Conservation (phyloP, 257 asterid species). For the Solanum neorickii region DNA sequence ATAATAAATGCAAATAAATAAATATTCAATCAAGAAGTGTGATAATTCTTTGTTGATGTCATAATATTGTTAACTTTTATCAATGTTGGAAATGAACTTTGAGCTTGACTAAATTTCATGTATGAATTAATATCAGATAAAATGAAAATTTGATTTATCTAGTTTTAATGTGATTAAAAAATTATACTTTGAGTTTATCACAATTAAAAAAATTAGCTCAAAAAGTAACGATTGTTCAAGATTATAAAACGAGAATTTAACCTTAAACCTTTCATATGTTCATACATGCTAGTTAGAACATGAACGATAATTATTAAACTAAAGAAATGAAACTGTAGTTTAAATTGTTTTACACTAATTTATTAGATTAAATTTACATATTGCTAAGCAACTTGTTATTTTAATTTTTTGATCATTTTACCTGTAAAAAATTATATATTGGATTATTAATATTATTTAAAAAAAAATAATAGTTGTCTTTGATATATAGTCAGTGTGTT, state of each 20-base stretch:
- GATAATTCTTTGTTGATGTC: neutral
- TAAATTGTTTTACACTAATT: neutral
- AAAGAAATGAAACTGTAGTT: neutral
- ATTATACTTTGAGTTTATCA: fast-evolving
- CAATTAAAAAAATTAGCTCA: fast-evolving
- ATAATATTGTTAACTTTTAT: neutral
- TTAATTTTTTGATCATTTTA: neutral
- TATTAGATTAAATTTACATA: neutral
- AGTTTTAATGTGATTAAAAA: neutral
- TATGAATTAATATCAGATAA: no score
- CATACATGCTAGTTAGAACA: no score
- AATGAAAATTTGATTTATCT: neutral
- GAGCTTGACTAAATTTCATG: no score
- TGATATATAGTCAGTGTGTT: neutral
- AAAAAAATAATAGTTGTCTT: no score
- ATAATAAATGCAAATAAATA: neutral
- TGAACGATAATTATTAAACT: neutral
- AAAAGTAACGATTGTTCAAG: neutral
- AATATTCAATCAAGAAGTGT: neutral
- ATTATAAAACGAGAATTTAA: neutral
- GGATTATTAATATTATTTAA: neutral
- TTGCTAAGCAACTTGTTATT: neutral
- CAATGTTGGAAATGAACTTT: no score
- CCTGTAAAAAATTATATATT: neutral
- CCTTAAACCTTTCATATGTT: no score